Percentiles rank a stretch among this genome's conserved stretches.
Evolutionary conservation across 1,284 basidiomycete genomes (phyloP).

Genomic region (Ceratobasidium sp.): DNA sequence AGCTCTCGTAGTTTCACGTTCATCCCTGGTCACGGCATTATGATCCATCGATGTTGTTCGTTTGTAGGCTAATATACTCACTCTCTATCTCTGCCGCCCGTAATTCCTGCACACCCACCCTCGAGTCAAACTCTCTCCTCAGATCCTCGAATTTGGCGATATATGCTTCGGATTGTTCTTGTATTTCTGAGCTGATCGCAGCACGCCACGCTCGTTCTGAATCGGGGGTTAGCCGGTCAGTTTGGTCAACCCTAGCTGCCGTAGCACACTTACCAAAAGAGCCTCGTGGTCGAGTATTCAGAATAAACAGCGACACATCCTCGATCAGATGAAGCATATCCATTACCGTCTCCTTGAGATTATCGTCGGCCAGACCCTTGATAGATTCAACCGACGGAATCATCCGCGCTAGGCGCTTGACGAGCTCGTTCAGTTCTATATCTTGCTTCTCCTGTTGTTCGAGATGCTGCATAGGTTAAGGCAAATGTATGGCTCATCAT

Average conservation of each 20-base stretch:
- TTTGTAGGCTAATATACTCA: too few species aligned
- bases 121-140: background rate
- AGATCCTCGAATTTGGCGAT: too few species aligned
- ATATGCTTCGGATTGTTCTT: too few species aligned
- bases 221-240: too few species aligned
- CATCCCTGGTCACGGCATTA: too few species aligned
- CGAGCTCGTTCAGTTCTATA: background rate
- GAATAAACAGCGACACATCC: conserved; percentile 18
- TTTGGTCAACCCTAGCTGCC: too few species aligned
- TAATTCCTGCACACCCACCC: background rate
- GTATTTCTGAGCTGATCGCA: too few species aligned
- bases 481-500: too few species aligned
- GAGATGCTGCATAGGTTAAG: background rate
- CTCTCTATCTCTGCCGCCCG: too few species aligned
- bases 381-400: conserved; percentile 3
- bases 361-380: background rate
- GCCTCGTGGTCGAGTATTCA: background rate
- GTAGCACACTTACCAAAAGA: background rate
- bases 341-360: background rate
- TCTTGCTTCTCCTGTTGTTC: background rate
- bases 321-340: background rate
- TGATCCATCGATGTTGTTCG: too few species aligned
- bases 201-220: too few species aligned
- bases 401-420: background rate
- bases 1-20: background rate